Percentiles rank a stretch among this genome's conserved stretches.
phyloP scores from a whole-genome alignment of 2,329 filamentous ascomycete species.

The Trichophyton simii region DNA sequence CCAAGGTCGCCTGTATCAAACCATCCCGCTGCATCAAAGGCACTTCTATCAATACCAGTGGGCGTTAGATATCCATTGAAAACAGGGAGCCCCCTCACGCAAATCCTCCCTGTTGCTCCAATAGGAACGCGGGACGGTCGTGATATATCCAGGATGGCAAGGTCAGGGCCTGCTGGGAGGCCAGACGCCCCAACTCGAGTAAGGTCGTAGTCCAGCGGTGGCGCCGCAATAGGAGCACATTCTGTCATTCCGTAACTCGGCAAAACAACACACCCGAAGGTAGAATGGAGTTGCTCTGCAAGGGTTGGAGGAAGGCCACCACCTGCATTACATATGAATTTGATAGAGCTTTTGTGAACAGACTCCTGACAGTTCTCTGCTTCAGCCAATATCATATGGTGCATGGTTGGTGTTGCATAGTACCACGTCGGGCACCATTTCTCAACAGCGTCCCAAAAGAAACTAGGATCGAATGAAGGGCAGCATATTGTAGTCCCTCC shows the following conservation, averaged over 20 bases:
- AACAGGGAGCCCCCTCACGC: constrained; percentile 1
- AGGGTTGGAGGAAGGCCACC: background rate
- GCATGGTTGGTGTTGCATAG: constrained; percentile 5
- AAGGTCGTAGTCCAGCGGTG: background rate
- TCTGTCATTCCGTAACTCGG: constrained; percentile 6
- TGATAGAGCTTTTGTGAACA: background rate
- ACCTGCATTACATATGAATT: constrained; percentile 2
- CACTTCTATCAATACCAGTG: background rate
- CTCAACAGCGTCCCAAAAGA: constrained; percentile 4
- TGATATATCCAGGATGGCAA: background rate
- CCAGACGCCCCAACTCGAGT: background rate
- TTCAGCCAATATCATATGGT: constrained; percentile 2
- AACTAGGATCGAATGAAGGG: background rate
- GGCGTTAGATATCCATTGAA: background rate
- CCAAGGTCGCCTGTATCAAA: constrained; percentile 5
- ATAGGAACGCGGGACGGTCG: background rate
- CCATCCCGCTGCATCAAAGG: background rate
- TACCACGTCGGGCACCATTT: constrained; percentile 1
- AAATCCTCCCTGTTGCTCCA: background rate
- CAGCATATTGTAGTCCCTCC: constrained; percentile 1
- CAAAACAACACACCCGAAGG: background rate
- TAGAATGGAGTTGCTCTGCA: background rate
- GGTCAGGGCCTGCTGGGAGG: background rate
- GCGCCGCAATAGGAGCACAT: constrained; percentile 3
- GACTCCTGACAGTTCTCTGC: background rate